Evolutionary conservation across 495 filamentous ascomycete species (phyloP).

Genomic region (Penicillium atrosanguineum): DNA sequence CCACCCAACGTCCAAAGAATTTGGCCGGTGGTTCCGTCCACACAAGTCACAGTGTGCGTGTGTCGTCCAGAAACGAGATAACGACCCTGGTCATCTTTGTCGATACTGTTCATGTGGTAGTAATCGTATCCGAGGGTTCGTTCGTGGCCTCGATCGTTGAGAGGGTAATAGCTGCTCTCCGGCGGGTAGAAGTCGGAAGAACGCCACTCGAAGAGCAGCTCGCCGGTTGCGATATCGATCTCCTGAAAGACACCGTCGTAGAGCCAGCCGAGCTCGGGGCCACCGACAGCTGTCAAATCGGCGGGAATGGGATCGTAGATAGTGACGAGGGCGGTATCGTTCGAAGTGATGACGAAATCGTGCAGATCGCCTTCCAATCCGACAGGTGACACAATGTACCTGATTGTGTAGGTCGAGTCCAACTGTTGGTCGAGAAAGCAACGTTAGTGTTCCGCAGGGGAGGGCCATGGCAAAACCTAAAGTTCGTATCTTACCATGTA

Average conservation of each 20-base stretch:
- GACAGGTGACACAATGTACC: slow-evolving; percentile 36
- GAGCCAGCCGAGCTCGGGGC: slow-evolving; percentile 42
- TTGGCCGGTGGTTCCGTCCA: slow-evolving; percentile 50
- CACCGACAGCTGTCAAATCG: slow-evolving; percentile 46
- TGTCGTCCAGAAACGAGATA: slow-evolving; percentile 57
- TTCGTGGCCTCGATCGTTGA: slow-evolving; percentile 21
- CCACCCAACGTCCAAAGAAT: slow-evolving; percentile 57
- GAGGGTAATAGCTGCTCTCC: slow-evolving; percentile 19
- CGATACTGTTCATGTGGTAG: slow-evolving; percentile 59
- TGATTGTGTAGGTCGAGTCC: slow-evolving; percentile 43
- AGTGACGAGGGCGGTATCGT: slow-evolving; percentile 51
- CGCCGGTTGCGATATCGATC: slow-evolving; percentile 40
- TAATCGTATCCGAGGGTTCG: slow-evolving; percentile 39
- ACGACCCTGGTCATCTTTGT: slow-evolving; percentile 50
- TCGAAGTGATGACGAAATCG: slow-evolving; percentile 44
- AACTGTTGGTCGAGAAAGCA: slow-evolving; percentile 27
- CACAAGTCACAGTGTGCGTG: slow-evolving; percentile 39
- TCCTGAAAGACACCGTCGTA: slow-evolving; percentile 45
- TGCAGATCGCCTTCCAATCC: slow-evolving; percentile 40
- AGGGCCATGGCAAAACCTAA: neutral
- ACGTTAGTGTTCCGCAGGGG: neutral
- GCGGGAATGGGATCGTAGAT: slow-evolving; percentile 47
- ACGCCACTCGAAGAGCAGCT: slow-evolving; percentile 43
- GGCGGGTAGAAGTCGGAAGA: slow-evolving; percentile 28
- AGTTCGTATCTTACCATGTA: slow-evolving; percentile 43